Conservation (phyloP, 306 rosid genomes). For the Begonia masoniana region DNA sequence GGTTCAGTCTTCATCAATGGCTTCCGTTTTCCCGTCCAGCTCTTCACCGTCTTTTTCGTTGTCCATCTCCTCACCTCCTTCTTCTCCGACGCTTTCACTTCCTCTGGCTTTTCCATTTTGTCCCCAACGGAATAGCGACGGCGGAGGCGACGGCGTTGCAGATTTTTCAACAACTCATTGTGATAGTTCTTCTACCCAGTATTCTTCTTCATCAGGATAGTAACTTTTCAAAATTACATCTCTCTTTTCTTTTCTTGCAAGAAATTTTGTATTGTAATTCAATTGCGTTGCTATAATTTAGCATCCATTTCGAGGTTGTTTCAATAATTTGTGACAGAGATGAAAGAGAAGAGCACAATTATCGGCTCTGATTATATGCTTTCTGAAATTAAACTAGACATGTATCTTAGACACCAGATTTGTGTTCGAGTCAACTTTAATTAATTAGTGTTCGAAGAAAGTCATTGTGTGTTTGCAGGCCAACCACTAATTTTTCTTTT, state of each 20-base stretch:
- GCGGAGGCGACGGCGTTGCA: background rate
- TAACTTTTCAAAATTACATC: background rate
- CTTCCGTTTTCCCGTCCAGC: background rate
- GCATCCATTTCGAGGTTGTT: background rate
- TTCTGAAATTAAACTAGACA: background rate
- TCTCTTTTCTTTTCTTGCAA: background rate
- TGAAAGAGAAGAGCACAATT: no score
- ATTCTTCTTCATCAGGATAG: background rate
- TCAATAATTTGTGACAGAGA: no score
- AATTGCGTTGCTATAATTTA: background rate
- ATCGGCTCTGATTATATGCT: background rate
- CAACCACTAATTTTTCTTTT: no score
- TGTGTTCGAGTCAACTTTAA: background rate
- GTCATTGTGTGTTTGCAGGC: no score
- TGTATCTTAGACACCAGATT: background rate
- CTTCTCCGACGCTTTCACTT: constrained; percentile 5
- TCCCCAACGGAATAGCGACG: background rate
- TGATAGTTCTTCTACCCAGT: background rate
- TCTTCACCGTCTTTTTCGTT: constrained; percentile 1
- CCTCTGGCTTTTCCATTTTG: background rate
- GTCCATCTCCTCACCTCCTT: constrained; percentile 12
- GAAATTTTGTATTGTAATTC: background rate
- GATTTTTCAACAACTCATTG: background rate
- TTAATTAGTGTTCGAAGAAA: background rate
- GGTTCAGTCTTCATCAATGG: constrained; percentile 9